Base-by-base conservation (phyloP, 2,329 filamentous ascomycete species). In the Akanthomyces muscarius region DNA sequence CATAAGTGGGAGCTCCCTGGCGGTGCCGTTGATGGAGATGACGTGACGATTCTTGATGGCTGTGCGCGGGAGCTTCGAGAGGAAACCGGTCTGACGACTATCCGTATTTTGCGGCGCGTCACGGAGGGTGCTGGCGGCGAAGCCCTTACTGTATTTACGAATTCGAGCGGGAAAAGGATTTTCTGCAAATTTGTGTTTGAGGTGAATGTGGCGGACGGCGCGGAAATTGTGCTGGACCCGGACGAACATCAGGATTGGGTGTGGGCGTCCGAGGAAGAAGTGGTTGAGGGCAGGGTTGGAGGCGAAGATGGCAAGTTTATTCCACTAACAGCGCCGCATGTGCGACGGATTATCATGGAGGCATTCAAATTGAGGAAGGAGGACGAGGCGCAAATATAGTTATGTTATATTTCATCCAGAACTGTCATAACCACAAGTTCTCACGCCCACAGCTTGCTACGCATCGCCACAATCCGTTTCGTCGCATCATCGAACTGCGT, bases 41-140 rank as follows among this genome's bases (percentile, higher is more conserved):
- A 83, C 65, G 51, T 65, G 6, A 77, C 69, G 14, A 73, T 83
- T 5, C 71, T 83, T 4, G 67, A 75, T 53, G 76, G 74, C 18
- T 77, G 75, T n/a, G 77, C 75, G 18, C 74, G 81, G 18, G 81
- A 84, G 71, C 71, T 83, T 2, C 74, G 70, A 69, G 81, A 83
- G 69, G 81, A 83, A 69, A 68, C 78, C 10, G 78, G 80, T 0
- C 69, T 83, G 4, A 59, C 66, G 36, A 73, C 72, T 4, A 66
- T 54, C 13, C 68, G 68, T 38, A 66, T 79, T 51, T 58, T 64
- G 45, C 65, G 70, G 36, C 65, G 71, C 16, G 67, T 78, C 6
- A 70, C 70, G 18, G 71, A 73, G 52, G 71, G 71, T 4, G 23
- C 55, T 2, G 60, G 55, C 18, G 65, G 61, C 0, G 68, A 67